These are phyloP conservation scores for Anthostomella pinea DNA, from an alignment of 2,329 filamentous ascomycete genomes.

Conservation along the genomic window DNA sequence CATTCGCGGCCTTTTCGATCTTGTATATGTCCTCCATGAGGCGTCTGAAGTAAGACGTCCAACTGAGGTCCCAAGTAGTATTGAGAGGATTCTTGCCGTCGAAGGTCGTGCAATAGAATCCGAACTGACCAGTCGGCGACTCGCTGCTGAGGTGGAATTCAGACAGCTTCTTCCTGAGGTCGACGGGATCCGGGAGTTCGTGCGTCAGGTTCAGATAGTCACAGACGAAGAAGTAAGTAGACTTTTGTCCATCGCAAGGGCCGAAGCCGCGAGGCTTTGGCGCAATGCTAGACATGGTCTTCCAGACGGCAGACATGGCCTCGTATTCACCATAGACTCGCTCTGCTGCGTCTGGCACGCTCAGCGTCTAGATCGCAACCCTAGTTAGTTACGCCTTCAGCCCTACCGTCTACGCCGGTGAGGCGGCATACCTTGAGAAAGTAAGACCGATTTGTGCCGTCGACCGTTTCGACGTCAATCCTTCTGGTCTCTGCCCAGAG, in stretches of 20 bases:
- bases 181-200: slow-evolving; percentile 14
- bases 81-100: slow-evolving; percentile 14
- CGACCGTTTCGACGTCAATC: slow-evolving; percentile 2
- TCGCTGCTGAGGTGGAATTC: slow-evolving; percentile 19
- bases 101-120: slow-evolving; percentile 16
- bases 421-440: slow-evolving; percentile 9
- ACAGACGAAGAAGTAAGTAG: slow-evolving; percentile 18
- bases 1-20: slow-evolving; percentile 20
- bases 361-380: slow-evolving; percentile 5
- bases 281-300: slow-evolving; percentile 10
- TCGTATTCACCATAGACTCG: slow-evolving; percentile 14
- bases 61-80: slow-evolving; percentile 14
- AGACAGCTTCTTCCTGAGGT: slow-evolving; percentile 16
- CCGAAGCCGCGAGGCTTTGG: slow-evolving; percentile 10
- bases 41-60: slow-evolving; percentile 18
- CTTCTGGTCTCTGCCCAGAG: slow-evolving; percentile 7
- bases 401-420: no score
- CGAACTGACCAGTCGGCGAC: slow-evolving; percentile 21
- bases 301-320: slow-evolving; percentile 12
- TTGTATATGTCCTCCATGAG: slow-evolving; percentile 20
- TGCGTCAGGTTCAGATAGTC: slow-evolving; percentile 11
- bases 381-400: slow-evolving; percentile 2
- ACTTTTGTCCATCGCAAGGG: slow-evolving; percentile 2
- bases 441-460: slow-evolving; percentile 5
- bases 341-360: slow-evolving; percentile 6